A percentile compares a stretch with the other conserved stretches of the same genome.
Conservation (phyloP, 495 filamentous ascomycete genomes). For the Trichoderma parareesei region DNA sequence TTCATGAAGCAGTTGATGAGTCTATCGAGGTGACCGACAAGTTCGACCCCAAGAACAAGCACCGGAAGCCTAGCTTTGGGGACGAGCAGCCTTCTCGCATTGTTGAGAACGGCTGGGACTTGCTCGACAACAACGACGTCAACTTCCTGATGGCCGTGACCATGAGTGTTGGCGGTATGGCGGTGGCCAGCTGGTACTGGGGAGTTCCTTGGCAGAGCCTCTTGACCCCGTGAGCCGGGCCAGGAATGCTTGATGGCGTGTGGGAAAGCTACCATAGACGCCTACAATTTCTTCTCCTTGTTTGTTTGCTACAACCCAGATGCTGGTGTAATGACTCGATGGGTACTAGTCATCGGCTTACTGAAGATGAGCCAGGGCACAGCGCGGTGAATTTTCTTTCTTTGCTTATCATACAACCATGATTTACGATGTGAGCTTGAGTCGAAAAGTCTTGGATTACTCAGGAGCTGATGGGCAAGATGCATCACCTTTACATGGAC, state of each 20-base stretch:
- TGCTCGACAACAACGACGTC: slow-evolving; percentile 89
- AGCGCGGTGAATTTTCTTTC: too few relatives aligned
- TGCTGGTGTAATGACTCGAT: too few relatives aligned
- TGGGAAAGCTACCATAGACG: too few relatives aligned
- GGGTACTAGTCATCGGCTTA: too few relatives aligned
- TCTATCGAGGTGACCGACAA: slow-evolving; percentile 24
- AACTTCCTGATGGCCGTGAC: slow-evolving; percentile 79
- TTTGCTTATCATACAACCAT: too few relatives aligned
- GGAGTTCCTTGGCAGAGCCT: slow-evolving; percentile 34
- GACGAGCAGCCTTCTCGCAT: slow-evolving; percentile 58
- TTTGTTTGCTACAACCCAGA: too few relatives aligned
- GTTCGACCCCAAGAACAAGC: slow-evolving; percentile 35
- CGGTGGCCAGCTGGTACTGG: slow-evolving; percentile 47
- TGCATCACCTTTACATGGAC: too few relatives aligned
- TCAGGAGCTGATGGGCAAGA: too few relatives aligned
- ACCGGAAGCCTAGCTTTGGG: slow-evolving; percentile 40
- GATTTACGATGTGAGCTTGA: too few relatives aligned
- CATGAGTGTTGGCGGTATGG: slow-evolving; percentile 78
- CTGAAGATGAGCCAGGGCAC: too few relatives aligned
- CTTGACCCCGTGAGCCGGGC: slow-evolving; percentile 18
- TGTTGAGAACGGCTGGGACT: slow-evolving; percentile 62
- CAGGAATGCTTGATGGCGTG: neutral
- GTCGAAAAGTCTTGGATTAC: too few relatives aligned
- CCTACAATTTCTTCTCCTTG: too few relatives aligned
- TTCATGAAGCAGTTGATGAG: neutral